Evolutionary conservation across 116 monocot genomes (phyloP), one percentile per base, ranked within the genome.

Genomic region (Iris pallida): DNA sequence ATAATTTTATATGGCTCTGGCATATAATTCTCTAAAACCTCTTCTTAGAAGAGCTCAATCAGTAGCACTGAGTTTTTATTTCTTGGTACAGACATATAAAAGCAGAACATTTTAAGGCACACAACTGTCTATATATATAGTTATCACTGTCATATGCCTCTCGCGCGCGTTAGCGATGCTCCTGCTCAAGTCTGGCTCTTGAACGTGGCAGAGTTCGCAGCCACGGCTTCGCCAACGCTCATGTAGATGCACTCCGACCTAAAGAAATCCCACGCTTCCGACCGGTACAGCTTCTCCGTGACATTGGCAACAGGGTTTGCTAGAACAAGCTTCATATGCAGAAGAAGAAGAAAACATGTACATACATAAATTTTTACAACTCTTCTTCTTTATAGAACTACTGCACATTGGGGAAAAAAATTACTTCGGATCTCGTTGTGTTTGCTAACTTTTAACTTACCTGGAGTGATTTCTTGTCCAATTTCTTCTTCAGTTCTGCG

Each of bases 261-360:
- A 48, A 86, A 79, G n/a, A 46, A 7, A 43, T 93, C 75, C 75
- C 78, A 70, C 0, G 69, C 57, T 14, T 70, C 75, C 0, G 88
- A 88, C 45, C 55, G 46, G 63, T 75, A 57, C 11, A 91, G 73
- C 49, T 82, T 87, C 47, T 91, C 82, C 3, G 73, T 68, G 17
- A 91, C 91, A 10, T 69, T 66, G 18, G 61, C 84, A 0, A 85
- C 80, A 5, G 87, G 91, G 59, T 85, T 91, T 51, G 73, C 91
- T 6, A 87, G 71, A 8, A 80, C 84, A 49, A 87, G 57, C 91
- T 87, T 16, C 68, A 68, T 10, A 85, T 57, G 47, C 10, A n/a
- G 15, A 4, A 0, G n/a, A n/a, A n/a, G n/a, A n/a, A n/a, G 6
- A n/a, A 14, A 51, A 51, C 13, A 1, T 51, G 4, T 52, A n/a